Conservation (phyloP, 768 basidiomycete genomes). For the Mycena capillaripes region DNA sequence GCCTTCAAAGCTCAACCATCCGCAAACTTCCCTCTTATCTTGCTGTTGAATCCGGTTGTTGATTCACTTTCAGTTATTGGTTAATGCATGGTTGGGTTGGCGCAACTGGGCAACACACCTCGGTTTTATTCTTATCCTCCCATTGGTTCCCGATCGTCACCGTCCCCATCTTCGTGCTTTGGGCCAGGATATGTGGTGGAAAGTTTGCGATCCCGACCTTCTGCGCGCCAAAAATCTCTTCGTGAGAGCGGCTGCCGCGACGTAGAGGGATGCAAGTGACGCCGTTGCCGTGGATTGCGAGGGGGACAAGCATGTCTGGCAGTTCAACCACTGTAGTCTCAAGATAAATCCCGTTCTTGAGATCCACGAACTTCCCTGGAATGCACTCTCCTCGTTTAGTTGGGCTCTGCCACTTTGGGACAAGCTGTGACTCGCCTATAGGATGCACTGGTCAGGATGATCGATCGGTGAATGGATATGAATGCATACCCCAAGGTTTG, state of each 20-base stretch:
- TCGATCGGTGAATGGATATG: neutral
- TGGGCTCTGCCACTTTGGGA: constrained; percentile 2
- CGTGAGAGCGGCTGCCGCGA: constrained; percentile 1
- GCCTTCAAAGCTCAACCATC: no score
- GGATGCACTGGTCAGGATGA: no score
- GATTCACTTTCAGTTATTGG: no score
- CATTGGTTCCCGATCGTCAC: constrained; percentile 8
- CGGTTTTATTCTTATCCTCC: constrained; percentile 7
- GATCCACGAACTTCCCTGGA: constrained; percentile 3
- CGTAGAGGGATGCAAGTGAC: constrained; percentile 7
- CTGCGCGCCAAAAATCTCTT: constrained; percentile 2
- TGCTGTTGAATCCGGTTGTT: no score
- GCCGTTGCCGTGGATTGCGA: constrained; percentile 15
- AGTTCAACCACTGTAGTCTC: neutral
- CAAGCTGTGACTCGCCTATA: constrained; percentile 4
- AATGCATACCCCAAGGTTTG: neutral
- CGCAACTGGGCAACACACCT: neutral
- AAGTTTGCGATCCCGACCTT: constrained; percentile 24
- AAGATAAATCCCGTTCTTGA: constrained; percentile 1
- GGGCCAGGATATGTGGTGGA: constrained; percentile 19
- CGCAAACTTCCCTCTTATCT: no score
- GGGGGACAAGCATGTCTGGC: neutral
- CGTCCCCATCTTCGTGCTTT: constrained; percentile 11
- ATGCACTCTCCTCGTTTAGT: neutral
- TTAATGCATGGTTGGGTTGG: no score